A percentile compares a stretch with the other conserved stretches of the same genome.
phyloP scores from a whole-genome alignment of 331 rosid species.

The Quercus lobata region DNA sequence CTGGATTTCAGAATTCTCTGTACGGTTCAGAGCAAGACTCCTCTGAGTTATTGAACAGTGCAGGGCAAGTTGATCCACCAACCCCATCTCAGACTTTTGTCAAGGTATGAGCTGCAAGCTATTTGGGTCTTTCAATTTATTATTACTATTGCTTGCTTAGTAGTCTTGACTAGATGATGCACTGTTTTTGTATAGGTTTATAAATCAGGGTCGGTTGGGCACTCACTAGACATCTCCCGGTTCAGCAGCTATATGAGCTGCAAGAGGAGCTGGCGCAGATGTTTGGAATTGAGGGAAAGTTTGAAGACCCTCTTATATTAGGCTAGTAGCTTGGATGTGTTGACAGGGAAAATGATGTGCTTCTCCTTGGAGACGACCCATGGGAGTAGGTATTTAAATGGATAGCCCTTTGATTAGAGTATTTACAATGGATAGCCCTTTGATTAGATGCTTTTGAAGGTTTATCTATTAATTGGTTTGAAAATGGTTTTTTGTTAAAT shows the following conservation, averaged over 20 bases:
- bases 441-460: not conserved
- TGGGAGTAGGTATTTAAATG: constrained; percentile 68
- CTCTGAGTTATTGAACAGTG: constrained; percentile 59
- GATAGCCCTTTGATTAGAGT: too few species aligned
- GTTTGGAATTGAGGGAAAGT: constrained; percentile 91
- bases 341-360: constrained; percentile 91
- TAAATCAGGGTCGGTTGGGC: constrained; percentile 81
- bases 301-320: constrained; percentile 91
- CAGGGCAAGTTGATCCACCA: constrained; percentile 58
- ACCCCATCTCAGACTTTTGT: constrained; percentile 65
- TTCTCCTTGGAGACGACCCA: constrained; percentile 96
- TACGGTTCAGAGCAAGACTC: constrained; percentile 63
- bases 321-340: constrained; percentile 99
- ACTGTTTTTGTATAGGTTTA: constrained; percentile 56
- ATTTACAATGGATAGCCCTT: not conserved
- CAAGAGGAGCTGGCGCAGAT: constrained; percentile 85
- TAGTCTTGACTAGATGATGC: constrained; percentile 18
- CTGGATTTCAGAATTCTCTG: constrained; percentile 59
- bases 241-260: constrained; percentile 88
- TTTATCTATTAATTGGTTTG: not conserved
- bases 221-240: constrained; percentile 85
- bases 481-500: not conserved
- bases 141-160: not conserved
- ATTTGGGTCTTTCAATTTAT: constrained; percentile 4
- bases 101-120: constrained; percentile 39